phyloP scores from a whole-genome alignment of 805 yeast genomes.

The Naumovozyma castellii region DNA sequence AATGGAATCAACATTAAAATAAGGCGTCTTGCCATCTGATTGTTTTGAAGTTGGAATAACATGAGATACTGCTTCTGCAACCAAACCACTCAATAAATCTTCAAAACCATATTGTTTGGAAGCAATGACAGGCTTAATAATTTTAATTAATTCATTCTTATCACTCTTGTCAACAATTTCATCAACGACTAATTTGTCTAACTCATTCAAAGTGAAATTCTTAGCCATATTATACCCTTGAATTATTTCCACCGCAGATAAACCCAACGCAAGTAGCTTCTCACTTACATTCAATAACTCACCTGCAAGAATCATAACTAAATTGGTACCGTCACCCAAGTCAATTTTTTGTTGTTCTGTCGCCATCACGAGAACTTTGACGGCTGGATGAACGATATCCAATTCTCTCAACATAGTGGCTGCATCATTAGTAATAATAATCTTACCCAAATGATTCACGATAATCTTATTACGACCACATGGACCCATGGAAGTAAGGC shows the following conservation, averaged over 20 bases:
- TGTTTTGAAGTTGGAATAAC: slow-evolving; percentile 44
- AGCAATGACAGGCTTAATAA: slow-evolving; percentile 77
- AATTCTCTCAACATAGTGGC: slow-evolving; percentile 91
- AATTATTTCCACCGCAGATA: slow-evolving; percentile 83
- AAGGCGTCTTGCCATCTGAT: slow-evolving; percentile 6
- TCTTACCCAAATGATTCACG: slow-evolving; percentile 77
- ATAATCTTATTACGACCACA: slow-evolving; percentile 95
- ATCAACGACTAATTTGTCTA: slow-evolving; percentile 57
- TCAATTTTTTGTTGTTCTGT: slow-evolving; percentile 94
- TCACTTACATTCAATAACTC: slow-evolving; percentile 83
- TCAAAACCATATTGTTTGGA: slow-evolving; percentile 91
- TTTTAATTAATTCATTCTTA: slow-evolving; percentile 52
- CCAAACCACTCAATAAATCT: slow-evolving; percentile 63
- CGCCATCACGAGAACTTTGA: slow-evolving; percentile 90
- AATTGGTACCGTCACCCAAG: slow-evolving; percentile 93
- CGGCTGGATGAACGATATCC: slow-evolving; percentile 95
- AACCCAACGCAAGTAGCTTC: slow-evolving; percentile 71
- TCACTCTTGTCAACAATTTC: slow-evolving; percentile 40
- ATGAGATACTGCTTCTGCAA: slow-evolving; percentile 73
- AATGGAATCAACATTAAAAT: slow-evolving; percentile 84
- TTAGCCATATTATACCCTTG: slow-evolving; percentile 90
- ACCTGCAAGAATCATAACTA: slow-evolving; percentile 87
- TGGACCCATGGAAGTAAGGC: slow-evolving; percentile 93
- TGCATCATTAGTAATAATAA: slow-evolving; percentile 92
- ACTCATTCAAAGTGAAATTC: slow-evolving; percentile 56